phyloP scores from a whole-genome alignment of 2,329 filamentous ascomycete species.

The Exophiala mesophila region DNA sequence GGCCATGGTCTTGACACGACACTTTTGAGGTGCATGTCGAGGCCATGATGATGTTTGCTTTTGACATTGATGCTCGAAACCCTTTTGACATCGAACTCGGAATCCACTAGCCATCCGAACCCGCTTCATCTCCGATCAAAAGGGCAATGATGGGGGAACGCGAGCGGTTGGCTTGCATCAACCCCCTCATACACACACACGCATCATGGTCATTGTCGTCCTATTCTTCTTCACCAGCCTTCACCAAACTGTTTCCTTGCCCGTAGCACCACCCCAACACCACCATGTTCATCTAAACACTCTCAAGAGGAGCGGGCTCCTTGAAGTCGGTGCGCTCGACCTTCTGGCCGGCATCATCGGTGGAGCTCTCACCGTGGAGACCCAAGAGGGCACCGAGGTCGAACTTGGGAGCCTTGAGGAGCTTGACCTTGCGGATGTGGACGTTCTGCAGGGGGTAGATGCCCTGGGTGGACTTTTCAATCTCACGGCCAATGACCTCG shows the following conservation, averaged over 20 bases:
- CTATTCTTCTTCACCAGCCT: background rate
- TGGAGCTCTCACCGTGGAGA: conserved; percentile 94
- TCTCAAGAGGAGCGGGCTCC: conserved; percentile 84
- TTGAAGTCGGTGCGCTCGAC: conserved; percentile 94
- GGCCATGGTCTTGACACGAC: no score
- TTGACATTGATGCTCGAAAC: no score
- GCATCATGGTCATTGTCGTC: no score
- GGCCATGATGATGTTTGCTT: no score
- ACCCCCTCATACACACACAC: no score
- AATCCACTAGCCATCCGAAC: no score
- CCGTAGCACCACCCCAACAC: no score
- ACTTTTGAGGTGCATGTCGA: no score
- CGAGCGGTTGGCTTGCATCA: no score
- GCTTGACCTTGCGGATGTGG: conserved; percentile 99
- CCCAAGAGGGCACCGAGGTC: conserved; percentile 93
- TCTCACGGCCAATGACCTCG: conserved; percentile 98
- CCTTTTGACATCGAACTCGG: no score
- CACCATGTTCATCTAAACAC: conserved; percentile 62
- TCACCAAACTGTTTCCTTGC: background rate
- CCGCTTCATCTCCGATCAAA: no score
- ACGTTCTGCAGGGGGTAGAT: conserved; percentile 99
- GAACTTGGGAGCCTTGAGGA: conserved; percentile 98
- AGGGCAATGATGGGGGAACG: no score
- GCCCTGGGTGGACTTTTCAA: conserved; percentile 98
- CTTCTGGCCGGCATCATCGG: conserved; percentile 97